Evolutionary conservation across 2,329 filamentous ascomycete species (phyloP).

Genomic region (Penicillium oxalicum): DNA sequence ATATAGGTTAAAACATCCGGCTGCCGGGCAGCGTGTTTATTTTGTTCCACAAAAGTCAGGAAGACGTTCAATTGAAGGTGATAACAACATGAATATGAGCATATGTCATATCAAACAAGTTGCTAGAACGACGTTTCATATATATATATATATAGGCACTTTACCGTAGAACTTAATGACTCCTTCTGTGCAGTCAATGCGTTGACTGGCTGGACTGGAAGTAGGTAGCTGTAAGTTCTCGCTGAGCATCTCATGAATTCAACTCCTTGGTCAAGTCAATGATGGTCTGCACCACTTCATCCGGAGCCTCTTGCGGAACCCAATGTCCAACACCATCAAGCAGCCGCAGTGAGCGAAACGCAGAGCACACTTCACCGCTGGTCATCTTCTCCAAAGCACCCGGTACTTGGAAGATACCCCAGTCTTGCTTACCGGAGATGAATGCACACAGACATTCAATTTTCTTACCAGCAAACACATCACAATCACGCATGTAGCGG

Average conservation of each 20-base stretch:
- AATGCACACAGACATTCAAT: conserved; percentile 58
- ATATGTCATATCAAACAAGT: too few species aligned
- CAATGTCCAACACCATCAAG: conserved; percentile 62
- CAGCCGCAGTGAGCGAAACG: conserved; percentile 49
- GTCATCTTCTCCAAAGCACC: conserved; percentile 55
- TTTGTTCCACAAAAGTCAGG: too few species aligned
- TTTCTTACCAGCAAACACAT: conserved; percentile 55
- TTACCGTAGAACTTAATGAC: too few species aligned
- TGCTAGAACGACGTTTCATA: too few species aligned
- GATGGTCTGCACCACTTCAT: conserved; percentile 39
- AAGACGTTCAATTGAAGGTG: too few species aligned
- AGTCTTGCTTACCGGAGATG: conserved; percentile 58
- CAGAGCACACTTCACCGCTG: conserved; percentile 42
- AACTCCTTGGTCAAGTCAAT: conserved; percentile 9
- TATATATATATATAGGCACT: too few species aligned
- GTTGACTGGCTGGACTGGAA: too few species aligned
- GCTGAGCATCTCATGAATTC: neutral
- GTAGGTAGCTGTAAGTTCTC: too few species aligned
- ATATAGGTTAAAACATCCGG: too few species aligned
- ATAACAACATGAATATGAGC: too few species aligned
- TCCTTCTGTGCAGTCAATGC: too few species aligned
- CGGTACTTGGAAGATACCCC: conserved; percentile 64
- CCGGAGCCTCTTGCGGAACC: conserved; percentile 62
- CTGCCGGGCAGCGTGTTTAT: too few species aligned
- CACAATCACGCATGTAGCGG: conserved; percentile 46